These are phyloP conservation scores for Ophiognomonia clavigignenti-juglandacearum DNA, from an alignment of 2,329 filamentous ascomycete species.

Conservation along the genomic window DNA sequence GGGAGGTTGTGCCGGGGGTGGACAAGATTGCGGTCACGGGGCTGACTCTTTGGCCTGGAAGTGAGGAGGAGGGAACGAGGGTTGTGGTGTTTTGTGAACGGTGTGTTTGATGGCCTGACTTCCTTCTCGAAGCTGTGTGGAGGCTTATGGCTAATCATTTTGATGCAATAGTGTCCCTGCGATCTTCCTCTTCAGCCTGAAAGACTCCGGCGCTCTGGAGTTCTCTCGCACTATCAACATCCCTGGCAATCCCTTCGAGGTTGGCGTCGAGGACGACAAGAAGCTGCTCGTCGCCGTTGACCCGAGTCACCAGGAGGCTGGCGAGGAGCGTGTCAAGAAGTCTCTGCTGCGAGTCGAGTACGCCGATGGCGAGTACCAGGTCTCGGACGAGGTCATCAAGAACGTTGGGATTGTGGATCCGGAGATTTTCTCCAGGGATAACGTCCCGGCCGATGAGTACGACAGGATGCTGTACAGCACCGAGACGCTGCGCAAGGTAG, in stretches of 20 bases:
- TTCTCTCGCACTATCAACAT: conserved; percentile 48
- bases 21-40: conserved; percentile 44
- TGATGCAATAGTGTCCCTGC: conserved; percentile 44
- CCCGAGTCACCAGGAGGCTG: conserved; percentile 14
- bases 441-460: conserved; percentile 33
- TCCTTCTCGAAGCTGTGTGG: conserved; percentile 5
- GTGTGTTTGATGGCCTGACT: conserved; percentile 31
- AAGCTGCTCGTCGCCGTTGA: conserved; percentile 37
- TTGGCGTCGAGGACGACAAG: conserved; percentile 26
- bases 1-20: conserved; percentile 29
- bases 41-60: conserved; percentile 29
- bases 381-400: conserved; percentile 17
- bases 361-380: conserved; percentile 15
- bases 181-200: conserved; percentile 61
- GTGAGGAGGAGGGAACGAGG: conserved; percentile 19
- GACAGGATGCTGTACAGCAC: conserved; percentile 39
- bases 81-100: conserved; percentile 39
- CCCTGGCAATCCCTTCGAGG: conserved; percentile 61
- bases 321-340: conserved; percentile 17
- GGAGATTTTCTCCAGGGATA: conserved; percentile 18
- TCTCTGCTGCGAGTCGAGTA: conserved; percentile 5
- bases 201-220: conserved; percentile 40
- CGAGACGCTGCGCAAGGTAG: conserved; percentile 44
- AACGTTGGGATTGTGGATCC: conserved; percentile 12
- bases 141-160: conserved; percentile 16